A percentile compares a stretch with the other conserved stretches of the same genome.
These are phyloP conservation scores for Hymenoscyphus albidus DNA, from an alignment of 2,329 filamentous ascomycete species.

Conservation along the genomic window DNA sequence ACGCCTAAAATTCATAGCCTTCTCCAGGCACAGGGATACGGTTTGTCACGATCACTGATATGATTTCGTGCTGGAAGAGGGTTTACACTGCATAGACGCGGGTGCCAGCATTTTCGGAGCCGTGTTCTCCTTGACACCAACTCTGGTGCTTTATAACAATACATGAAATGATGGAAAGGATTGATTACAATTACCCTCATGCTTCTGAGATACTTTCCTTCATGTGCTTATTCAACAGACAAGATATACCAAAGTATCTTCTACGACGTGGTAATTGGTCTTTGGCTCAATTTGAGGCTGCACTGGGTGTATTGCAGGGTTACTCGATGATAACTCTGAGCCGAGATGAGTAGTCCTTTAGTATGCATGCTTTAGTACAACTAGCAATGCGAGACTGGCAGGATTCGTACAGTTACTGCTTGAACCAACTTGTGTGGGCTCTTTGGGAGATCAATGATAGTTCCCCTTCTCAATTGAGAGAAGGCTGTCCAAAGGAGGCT, in stretches of 20 bases:
- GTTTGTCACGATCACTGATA: not conserved
- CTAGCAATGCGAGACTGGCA: not conserved
- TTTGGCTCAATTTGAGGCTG: not conserved
- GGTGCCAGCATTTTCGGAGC: too few species aligned
- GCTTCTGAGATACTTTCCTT: not conserved
- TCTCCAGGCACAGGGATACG: not conserved
- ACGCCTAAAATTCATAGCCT: not conserved
- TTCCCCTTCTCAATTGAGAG: not conserved
- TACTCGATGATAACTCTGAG: constrained; percentile 5
- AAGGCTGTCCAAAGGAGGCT: not conserved
- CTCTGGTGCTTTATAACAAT: too few species aligned
- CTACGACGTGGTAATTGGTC: constrained; percentile 20
- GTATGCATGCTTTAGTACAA: not conserved
- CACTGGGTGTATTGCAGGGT: not conserved
- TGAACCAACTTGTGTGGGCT: not conserved
- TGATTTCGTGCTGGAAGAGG: too few species aligned
- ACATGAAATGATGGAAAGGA: not conserved
- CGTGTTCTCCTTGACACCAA: too few species aligned
- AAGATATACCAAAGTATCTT: not conserved
- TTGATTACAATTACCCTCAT: not conserved
- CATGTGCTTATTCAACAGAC: not conserved
- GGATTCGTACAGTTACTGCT: not conserved
- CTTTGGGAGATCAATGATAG: not conserved
- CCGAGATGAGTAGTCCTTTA: not conserved
- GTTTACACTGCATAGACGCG: too few species aligned